phyloP scores from a whole-genome alignment of 306 rosid species.

The Adenanthera pavonina region DNA sequence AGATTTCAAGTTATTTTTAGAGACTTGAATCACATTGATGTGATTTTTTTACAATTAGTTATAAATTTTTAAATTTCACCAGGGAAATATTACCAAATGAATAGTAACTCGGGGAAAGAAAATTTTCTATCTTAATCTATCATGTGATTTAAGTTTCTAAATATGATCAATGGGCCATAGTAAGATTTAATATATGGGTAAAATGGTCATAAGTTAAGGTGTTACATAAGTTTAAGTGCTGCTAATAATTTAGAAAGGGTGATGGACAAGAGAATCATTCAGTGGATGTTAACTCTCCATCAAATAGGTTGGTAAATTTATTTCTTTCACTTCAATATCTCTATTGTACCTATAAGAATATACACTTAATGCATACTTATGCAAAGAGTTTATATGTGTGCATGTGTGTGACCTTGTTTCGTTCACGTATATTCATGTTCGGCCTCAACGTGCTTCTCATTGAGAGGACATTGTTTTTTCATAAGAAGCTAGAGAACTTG shows the following conservation, averaged over 20 bases:
- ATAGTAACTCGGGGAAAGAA: no score
- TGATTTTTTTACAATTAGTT: no score
- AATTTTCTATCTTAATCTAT: no score
- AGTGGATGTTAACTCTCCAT: conserved; percentile 96
- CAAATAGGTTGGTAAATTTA: conserved; percentile 77
- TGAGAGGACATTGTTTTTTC: conserved; percentile 83
- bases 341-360: neutral
- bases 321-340: neutral
- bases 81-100: no score
- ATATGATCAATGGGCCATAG: no score
- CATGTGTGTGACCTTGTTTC: neutral
- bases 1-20: no score
- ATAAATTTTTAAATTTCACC: no score
- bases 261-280: conserved; percentile 68
- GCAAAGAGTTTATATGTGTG: neutral
- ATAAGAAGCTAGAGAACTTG: conserved; percentile 82
- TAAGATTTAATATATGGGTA: no score
- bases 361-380: neutral
- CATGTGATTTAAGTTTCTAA: no score
- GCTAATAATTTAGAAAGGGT: conserved; percentile 47
- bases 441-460: conserved; percentile 98
- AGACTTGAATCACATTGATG: no score
- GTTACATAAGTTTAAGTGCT: neutral
- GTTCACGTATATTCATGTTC: conserved; percentile 35
- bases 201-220: no score